These are phyloP conservation scores for Seiridium unicorne DNA, from an alignment of 2,329 filamentous ascomycete genomes.

Conservation along the genomic window DNA sequence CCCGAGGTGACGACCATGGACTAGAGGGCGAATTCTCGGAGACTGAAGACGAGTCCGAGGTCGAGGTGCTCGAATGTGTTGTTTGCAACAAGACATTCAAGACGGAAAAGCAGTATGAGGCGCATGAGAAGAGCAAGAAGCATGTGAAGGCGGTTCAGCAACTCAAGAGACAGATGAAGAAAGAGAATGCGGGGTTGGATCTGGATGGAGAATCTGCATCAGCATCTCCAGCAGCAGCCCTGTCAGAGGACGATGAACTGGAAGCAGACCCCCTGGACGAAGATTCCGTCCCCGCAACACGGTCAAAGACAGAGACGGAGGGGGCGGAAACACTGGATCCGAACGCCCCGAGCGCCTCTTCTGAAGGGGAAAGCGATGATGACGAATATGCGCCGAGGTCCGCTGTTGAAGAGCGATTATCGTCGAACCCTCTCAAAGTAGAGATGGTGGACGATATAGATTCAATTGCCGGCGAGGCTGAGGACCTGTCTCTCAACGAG, in stretches of 20 bases:
- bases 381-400: conserved; percentile 48
- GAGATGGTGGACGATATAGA: conserved; percentile 9
- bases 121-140: conserved; percentile 96
- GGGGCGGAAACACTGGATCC: neutral
- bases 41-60: conserved; percentile 51
- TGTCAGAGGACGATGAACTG: conserved; percentile 6
- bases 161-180: conserved; percentile 77
- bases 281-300: neutral
- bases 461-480: conserved; percentile 10
- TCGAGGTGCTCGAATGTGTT: conserved; percentile 69
- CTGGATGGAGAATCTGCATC: conserved; percentile 10
- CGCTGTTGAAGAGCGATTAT: conserved; percentile 40
- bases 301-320: neutral
- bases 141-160: conserved; percentile 84
- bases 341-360: neutral
- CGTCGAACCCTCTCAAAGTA: conserved; percentile 12
- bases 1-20: conserved; percentile 50
- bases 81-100: conserved; percentile 80
- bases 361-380: conserved; percentile 20
- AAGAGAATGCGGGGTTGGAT: conserved; percentile 64
- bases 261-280: conserved; percentile 2
- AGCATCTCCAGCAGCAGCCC: neutral
- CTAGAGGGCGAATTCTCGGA: conserved; percentile 57
- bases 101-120: conserved; percentile 87
- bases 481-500: conserved; percentile 26